Conservation (phyloP, 345 rosid species). For the Durio zibethinus region DNA sequence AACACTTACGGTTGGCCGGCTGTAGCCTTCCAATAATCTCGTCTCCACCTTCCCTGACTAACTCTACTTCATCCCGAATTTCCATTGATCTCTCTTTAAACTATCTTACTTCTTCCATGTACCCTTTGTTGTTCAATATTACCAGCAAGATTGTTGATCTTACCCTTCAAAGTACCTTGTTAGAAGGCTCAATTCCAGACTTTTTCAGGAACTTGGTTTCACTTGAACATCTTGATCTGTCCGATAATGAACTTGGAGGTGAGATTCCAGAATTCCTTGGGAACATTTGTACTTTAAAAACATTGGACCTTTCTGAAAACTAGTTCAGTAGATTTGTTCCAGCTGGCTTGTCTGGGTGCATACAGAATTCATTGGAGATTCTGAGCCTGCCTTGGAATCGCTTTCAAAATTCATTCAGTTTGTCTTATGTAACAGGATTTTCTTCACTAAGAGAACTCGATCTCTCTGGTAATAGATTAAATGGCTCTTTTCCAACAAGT, state of each 20-base stretch:
- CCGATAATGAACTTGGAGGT: constrained; percentile 4
- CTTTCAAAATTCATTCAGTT: background rate
- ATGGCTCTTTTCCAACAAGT: background rate
- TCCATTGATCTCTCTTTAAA: background rate
- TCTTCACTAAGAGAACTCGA: background rate
- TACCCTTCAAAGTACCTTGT: background rate
- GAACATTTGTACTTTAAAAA: constrained; percentile 12
- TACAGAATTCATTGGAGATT: background rate
- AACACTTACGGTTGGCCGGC: background rate
- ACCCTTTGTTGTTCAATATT: background rate
- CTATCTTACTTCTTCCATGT: constrained; percentile 1
- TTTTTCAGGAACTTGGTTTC: constrained; percentile 5
- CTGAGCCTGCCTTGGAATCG: constrained; percentile 11
- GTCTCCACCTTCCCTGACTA: background rate
- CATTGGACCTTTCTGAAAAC: constrained; percentile 10
- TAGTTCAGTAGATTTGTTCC: constrained; percentile 10
- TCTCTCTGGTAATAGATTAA: background rate
- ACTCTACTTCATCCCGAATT: background rate
- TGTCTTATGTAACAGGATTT: constrained; percentile 13
- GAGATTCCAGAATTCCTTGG: constrained; percentile 14
- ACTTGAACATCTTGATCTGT: constrained; percentile 15
- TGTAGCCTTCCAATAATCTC: background rate
- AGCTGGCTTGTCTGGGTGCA: constrained; percentile 14
- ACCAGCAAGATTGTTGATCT: constrained; percentile 9
- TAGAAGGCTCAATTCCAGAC: background rate